phyloP scores from a whole-genome alignment of 257 asterid species.

The Solanum sejunctum region DNA sequence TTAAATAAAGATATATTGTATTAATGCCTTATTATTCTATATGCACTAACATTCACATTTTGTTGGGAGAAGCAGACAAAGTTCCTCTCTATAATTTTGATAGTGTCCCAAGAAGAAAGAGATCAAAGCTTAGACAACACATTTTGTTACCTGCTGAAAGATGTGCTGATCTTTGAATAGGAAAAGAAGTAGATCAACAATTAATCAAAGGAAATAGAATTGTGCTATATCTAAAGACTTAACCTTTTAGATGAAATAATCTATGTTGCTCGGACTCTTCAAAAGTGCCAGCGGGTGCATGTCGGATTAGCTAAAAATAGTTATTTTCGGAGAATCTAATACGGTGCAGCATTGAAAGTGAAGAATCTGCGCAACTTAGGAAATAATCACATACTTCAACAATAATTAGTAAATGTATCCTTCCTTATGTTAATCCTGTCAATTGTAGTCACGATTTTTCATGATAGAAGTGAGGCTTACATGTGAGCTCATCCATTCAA shows the following conservation, averaged over 20 bases:
- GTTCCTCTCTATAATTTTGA: slow-evolving; percentile 4
- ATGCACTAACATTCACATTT: slow-evolving; percentile 1
- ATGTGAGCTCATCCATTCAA: neutral
- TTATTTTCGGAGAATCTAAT: no score
- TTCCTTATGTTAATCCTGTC: neutral
- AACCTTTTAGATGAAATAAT: neutral
- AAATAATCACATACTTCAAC: neutral
- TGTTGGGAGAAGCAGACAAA: neutral
- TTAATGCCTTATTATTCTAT: neutral
- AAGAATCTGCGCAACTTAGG: no score
- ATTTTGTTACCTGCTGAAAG: slow-evolving; percentile 15
- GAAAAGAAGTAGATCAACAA: neutral
- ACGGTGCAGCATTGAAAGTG: no score
- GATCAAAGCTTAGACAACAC: slow-evolving; percentile 20
- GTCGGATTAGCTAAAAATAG: no score
- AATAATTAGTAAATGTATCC: neutral
- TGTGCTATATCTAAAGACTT: neutral
- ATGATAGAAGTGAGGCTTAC: neutral
- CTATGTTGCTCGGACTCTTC: neutral
- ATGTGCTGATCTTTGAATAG: neutral
- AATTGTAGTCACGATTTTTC: neutral
- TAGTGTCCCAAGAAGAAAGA: slow-evolving; percentile 17
- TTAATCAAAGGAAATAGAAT: neutral
- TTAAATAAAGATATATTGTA: no score
- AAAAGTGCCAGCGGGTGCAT: no score